Base-by-base conservation (phyloP, 148 eudicot species). In the Chenopodium quinoa region DNA sequence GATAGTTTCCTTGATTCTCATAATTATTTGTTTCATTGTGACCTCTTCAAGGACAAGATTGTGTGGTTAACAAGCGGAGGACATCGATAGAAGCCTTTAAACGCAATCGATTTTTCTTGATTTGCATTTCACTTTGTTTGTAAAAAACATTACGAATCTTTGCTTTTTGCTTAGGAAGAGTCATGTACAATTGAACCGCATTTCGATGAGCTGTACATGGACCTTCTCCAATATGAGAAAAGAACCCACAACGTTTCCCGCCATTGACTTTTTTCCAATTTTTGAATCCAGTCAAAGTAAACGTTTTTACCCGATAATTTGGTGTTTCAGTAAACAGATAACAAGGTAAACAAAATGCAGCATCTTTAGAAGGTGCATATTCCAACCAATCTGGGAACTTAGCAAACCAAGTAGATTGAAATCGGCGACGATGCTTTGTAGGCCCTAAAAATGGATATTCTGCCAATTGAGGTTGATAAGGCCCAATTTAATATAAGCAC, bases 11-110 rank as follows among this genome's bases (percentile, higher is more conserved):
- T 65, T 65, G 69, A 23, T 65, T 65, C 31, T 65, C 69, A 1
- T 1, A 65, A 2, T 25, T 25, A 0, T 14, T 16, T n/a, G 60
- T 60, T 29, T 80, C 82, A 80, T 80, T 46, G 0, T 80, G 77
- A 47, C 82, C 82, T 60, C 82, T 80, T 62, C 72, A 44, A 7
- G 82, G n/a, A 50, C 77, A 80, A 37, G 82, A 6, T 62, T 80
- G 82, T 14, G 70, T 29, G 32, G 75, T 79, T 72, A 80, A 25
- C 1, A 62, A 1, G 2, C 17, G 60, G 0, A 72, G 13, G 4
- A 62, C 13, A 65, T 72, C 40, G 73, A 80, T 80, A 1, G 71
- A 6, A 8, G 46, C 16, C 56, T 73, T 52, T 0, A 62, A 70
- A 3, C 62, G 82, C 9, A 80, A 19, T 9, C 71, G 34, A 73